Conservation (phyloP, 2,329 filamentous ascomycete species). For the Fusarium sp. region DNA sequence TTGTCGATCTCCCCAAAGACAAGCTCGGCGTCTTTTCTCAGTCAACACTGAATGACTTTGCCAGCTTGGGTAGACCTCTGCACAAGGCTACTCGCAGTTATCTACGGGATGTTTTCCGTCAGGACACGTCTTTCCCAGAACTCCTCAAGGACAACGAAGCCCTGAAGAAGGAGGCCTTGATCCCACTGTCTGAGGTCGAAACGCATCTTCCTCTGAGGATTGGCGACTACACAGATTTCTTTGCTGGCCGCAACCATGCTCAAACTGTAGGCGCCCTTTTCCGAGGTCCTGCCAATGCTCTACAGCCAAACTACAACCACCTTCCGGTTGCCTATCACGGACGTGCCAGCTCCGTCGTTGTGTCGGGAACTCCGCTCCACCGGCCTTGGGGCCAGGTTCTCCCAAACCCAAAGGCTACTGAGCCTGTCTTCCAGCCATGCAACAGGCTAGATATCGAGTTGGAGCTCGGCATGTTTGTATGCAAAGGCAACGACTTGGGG, state of each 20-base stretch:
- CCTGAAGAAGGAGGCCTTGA: conserved; percentile 46
- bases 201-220: conserved; percentile 81
- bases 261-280: conserved; percentile 77
- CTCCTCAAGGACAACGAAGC: conserved; percentile 51
- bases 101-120: conserved; percentile 69
- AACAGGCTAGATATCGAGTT: conserved; percentile 79
- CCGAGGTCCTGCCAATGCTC: conserved; percentile 76
- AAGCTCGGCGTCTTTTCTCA: conserved; percentile 44
- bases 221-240: conserved; percentile 89
- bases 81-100: conserved; percentile 76
- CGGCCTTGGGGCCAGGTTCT: conserved; percentile 82
- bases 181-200: conserved; percentile 59
- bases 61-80: conserved; percentile 71
- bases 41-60: conserved; percentile 49
- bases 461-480: conserved; percentile 81
- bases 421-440: conserved; percentile 69
- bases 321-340: conserved; percentile 86
- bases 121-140: conserved; percentile 61
- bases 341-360: conserved; percentile 79
- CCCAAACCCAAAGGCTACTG: conserved; percentile 55
- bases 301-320: conserved; percentile 85
- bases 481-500: conserved; percentile 74
- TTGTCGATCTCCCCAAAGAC: conserved; percentile 41
- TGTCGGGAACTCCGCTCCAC: conserved; percentile 78
- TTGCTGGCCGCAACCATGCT: conserved; percentile 82